phyloP scores from a whole-genome alignment of 345 rosid species.

The Passiflora organensis region DNA sequence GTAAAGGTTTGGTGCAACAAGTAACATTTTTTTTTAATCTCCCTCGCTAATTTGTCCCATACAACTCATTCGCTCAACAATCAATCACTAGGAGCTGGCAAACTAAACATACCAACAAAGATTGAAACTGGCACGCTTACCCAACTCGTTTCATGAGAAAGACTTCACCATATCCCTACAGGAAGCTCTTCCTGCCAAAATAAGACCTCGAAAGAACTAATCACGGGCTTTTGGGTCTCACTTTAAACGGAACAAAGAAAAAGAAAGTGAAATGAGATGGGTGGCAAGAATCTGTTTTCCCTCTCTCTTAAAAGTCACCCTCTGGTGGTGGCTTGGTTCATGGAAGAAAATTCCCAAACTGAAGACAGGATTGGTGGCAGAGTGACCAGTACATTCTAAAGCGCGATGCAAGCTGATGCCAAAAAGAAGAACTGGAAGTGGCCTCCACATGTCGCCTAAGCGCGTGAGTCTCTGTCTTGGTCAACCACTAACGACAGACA shows the following conservation, averaged over 20 bases:
- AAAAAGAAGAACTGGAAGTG: slow-evolving; percentile 17
- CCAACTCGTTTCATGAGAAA: slow-evolving; percentile 9
- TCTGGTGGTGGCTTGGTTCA: background rate
- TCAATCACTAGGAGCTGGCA: slow-evolving; percentile 9
- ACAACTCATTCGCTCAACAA: too few relatives aligned
- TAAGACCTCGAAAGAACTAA: background rate
- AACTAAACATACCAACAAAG: background rate
- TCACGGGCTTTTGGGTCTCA: background rate
- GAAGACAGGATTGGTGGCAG: background rate
- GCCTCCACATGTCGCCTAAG: slow-evolving; percentile 4
- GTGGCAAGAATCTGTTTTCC: background rate
- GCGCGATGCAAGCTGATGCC: slow-evolving; percentile 11
- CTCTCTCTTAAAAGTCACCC: background rate
- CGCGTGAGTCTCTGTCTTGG: slow-evolving; percentile 6
- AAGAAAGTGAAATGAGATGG: slow-evolving; percentile 1
- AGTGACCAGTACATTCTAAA: background rate
- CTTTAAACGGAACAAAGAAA: background rate
- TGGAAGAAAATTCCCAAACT: background rate
- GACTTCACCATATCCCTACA: background rate
- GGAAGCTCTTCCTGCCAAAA: background rate
- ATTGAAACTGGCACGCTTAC: background rate
- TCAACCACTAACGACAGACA: slow-evolving; percentile 15
- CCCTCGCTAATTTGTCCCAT: too few relatives aligned
- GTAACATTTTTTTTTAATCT: background rate
- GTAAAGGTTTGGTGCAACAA: background rate